Base-by-base conservation (phyloP, 2,329 filamentous ascomycete species). In the Fusarium sacchari region DNA sequence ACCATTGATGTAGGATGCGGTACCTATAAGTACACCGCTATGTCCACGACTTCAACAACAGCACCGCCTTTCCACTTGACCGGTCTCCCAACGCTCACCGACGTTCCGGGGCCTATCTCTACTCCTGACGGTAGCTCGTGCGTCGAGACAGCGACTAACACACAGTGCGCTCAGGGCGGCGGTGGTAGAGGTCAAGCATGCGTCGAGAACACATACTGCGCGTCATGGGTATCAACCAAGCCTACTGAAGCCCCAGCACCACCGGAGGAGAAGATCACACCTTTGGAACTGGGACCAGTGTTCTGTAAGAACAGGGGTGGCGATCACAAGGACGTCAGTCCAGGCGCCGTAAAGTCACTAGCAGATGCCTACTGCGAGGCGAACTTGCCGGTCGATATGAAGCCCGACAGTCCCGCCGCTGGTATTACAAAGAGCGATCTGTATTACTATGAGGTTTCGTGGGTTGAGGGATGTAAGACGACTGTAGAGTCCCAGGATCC, bases 201-300 rank as follows among this genome's bases (percentile, higher is more conserved):
- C 6, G 60, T 62, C 6, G 60, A 62, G 40, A 62, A 62, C 60
- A 62, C 60, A 12, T 59, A 62, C 32, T 62, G 60, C 1, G 60
- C 60, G 7, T 62, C 60, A 15, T 62, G 52, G 52, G 32, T 59
- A 6, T 62, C 40, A 0, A 59, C 40, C 4, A 18, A 59, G 4
- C 50, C 60, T 0, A 62, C 60, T 1, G 24, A 62, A 13, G 52
- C 60, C 7, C 52, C 60, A 1, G 32, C 40, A 9, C 60, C 52
- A 9, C 40, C 60, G 14, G 60, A 39, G 6, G 40, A 39, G 1
- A 36, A 59, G 11, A 62, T 20, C 6, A 62, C 60, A 12, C 52
- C 60, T 2, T 14, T 62, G 1, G 60, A 62, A 12, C 7, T 59
- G 1, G 60, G 60, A 0, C 50, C 52, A 11, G 60, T 59, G 6